Percentiles rank a stretch among this genome's conserved stretches.
phyloP scores from a whole-genome alignment of 2,329 filamentous ascomycete species.

The Penicillium vulpinum region DNA sequence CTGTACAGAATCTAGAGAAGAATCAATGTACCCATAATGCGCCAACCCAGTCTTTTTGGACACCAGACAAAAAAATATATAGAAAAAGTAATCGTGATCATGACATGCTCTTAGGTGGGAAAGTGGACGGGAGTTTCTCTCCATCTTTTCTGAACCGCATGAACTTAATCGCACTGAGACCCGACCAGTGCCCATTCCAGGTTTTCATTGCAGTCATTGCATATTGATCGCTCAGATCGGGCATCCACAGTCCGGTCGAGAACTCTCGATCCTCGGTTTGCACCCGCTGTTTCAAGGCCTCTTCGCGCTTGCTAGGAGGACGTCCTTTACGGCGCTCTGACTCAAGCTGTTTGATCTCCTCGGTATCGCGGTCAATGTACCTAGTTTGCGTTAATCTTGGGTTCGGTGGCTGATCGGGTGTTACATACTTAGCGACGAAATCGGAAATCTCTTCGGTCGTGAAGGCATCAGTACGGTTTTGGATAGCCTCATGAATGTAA shows the following conservation, averaged over 20 bases:
- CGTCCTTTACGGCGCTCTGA: constrained; percentile 73
- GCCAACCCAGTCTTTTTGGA: constrained; percentile 19
- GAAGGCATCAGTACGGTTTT: constrained; percentile 33
- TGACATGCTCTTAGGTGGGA: constrained; percentile 68
- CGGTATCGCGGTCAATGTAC: constrained; percentile 39
- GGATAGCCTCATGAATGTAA: constrained; percentile 69
- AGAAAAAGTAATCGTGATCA: constrained; percentile 31
- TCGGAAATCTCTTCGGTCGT: constrained; percentile 43
- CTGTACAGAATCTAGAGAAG: constrained; percentile 19
- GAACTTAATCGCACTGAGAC: constrained; percentile 74
- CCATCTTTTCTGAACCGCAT: constrained; percentile 70
- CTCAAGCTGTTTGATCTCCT: constrained; percentile 49
- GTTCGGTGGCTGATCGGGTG: background rate
- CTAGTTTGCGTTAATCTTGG: constrained; percentile 19
- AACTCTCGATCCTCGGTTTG: constrained; percentile 75
- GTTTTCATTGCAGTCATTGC: constrained; percentile 65
- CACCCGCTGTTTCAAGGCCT: constrained; percentile 71
- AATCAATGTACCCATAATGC: constrained; percentile 27
- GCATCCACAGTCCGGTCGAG: constrained; percentile 75
- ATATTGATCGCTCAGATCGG: constrained; percentile 69
- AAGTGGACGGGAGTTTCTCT: constrained; percentile 66
- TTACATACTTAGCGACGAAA: constrained; percentile 60
- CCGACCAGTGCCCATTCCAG: constrained; percentile 85
- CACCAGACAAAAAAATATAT: constrained; percentile 13
- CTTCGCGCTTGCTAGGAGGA: constrained; percentile 74